These are phyloP conservation scores for Xerocomus potaroensis DNA, from an alignment of 768 basidiomycete species.

Conservation along the genomic window DNA sequence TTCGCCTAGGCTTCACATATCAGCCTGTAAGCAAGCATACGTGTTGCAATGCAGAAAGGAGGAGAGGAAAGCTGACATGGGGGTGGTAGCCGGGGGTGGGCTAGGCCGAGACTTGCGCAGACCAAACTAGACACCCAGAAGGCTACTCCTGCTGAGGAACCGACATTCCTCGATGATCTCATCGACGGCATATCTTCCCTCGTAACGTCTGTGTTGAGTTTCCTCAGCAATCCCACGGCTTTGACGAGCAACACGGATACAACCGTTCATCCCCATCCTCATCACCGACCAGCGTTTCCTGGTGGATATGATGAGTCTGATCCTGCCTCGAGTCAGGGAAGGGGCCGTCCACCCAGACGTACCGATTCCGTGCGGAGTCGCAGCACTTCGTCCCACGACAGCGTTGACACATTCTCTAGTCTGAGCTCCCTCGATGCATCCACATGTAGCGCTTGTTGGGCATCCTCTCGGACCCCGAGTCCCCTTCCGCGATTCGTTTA, in stretches of 20 bases:
- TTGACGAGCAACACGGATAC: background rate
- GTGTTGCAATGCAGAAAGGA: constrained; percentile 48
- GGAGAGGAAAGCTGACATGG: constrained; percentile 4
- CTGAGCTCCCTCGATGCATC: constrained; percentile 45
- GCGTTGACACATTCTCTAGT: constrained; percentile 39
- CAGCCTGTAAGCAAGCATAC: constrained; percentile 50
- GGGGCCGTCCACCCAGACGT: constrained; percentile 4
- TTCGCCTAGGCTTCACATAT: constrained; percentile 48
- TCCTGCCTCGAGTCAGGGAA: constrained; percentile 1
- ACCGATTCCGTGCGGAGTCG: constrained; percentile 1
- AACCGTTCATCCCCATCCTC: constrained; percentile 2
- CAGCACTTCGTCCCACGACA: constrained; percentile 24
- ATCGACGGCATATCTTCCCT: constrained; percentile 15
- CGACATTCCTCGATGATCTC: constrained; percentile 18
- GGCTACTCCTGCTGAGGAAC: background rate
- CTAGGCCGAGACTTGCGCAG: constrained; percentile 14
- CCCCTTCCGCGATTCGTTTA: constrained; percentile 25
- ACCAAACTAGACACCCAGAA: background rate
- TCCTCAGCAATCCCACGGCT: constrained; percentile 2
- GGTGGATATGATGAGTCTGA: constrained; percentile 21
- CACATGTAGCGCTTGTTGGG: constrained; percentile 35
- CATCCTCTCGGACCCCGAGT: constrained; percentile 17
- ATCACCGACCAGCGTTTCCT: constrained; percentile 8
- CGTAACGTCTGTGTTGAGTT: constrained; percentile 13
- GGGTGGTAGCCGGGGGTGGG: constrained; percentile 6